A percentile compares a stretch with the other conserved stretches of the same genome.
phyloP scores from a whole-genome alignment of 176 grass and related monocot genomes.

The Dactylis glomerata region DNA sequence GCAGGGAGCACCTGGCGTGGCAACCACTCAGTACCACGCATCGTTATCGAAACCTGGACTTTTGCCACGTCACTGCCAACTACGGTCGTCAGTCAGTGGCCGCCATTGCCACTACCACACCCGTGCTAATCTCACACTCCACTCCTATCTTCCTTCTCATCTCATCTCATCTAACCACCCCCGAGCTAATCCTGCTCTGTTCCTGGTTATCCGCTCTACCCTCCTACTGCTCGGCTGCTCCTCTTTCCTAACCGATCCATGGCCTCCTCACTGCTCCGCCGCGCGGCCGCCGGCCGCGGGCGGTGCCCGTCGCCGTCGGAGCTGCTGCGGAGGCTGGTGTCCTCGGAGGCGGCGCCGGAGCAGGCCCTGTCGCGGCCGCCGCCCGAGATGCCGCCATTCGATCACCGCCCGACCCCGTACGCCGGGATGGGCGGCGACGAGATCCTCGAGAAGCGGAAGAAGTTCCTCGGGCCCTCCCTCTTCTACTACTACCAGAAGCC shows the following conservation, averaged over 20 bases:
- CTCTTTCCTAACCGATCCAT: constrained; percentile 19
- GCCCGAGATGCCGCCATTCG: constrained; percentile 69
- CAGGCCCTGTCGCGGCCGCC: not conserved
- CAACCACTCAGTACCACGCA: not conserved
- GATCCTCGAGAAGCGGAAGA: constrained; percentile 75
- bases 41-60: constrained; percentile 21
- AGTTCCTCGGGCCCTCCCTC: constrained; percentile 74
- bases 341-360: constrained; percentile 34
- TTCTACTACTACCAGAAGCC: constrained; percentile 99
- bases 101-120: not conserved
- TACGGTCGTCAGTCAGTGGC: not conserved
- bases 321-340: constrained; percentile 34
- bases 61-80: constrained; percentile 41
- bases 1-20: not conserved
- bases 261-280: constrained; percentile 35
- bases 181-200: not conserved
- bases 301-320: not conserved
- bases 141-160: not conserved
- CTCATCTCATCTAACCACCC: not conserved
- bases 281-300: not conserved
- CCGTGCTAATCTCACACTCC: constrained; percentile 11
- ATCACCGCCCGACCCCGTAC: constrained; percentile 70
- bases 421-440: constrained; percentile 54
- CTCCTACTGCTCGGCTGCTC: not conserved
- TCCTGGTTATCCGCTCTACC: not conserved